Conservation (phyloP, 345 rosid genomes). For the Eucalyptus albens region DNA sequence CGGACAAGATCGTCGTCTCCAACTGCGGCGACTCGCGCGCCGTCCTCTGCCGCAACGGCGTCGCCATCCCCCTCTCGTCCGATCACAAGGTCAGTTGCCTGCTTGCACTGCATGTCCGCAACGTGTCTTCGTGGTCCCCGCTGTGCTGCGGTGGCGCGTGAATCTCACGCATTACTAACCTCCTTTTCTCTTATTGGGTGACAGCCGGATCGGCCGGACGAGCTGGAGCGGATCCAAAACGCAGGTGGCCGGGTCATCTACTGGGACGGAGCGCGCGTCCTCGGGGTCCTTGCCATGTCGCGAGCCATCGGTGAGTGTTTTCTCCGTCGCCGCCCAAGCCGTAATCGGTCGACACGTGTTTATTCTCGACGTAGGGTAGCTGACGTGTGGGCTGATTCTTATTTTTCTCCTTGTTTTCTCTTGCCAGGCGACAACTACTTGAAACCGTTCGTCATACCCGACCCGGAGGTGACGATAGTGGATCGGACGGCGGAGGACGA, state of each 20-base stretch:
- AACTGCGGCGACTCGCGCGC: constrained; percentile 93
- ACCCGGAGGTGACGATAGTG: constrained; percentile 48
- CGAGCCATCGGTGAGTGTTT: constrained; percentile 35
- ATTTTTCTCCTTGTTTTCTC: neutral
- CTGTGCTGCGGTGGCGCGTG: neutral
- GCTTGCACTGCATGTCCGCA: neutral
- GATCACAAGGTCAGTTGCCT: constrained; percentile 55
- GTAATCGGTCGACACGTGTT: neutral
- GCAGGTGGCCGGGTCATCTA: constrained; percentile 85
- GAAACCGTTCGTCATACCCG: constrained; percentile 55
- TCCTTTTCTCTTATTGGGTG: neutral
- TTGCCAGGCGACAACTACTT: constrained; percentile 36
- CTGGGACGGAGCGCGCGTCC: constrained; percentile 74
- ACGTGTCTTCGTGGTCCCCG: neutral
- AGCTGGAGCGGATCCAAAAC: constrained; percentile 45
- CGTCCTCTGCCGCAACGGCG: constrained; percentile 72
- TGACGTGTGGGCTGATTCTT: neutral
- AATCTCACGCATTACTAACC: neutral
- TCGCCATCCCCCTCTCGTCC: constrained; percentile 53
- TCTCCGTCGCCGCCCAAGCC: neutral
- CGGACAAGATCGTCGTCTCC: constrained; percentile 52
- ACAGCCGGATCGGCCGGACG: constrained; percentile 93
- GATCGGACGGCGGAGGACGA: constrained; percentile 45
- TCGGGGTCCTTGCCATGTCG: constrained; percentile 67
- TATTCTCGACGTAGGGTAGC: neutral